phyloP scores from a whole-genome alignment of 352 stramenopile species.

The Globisporangium emineosum region DNA sequence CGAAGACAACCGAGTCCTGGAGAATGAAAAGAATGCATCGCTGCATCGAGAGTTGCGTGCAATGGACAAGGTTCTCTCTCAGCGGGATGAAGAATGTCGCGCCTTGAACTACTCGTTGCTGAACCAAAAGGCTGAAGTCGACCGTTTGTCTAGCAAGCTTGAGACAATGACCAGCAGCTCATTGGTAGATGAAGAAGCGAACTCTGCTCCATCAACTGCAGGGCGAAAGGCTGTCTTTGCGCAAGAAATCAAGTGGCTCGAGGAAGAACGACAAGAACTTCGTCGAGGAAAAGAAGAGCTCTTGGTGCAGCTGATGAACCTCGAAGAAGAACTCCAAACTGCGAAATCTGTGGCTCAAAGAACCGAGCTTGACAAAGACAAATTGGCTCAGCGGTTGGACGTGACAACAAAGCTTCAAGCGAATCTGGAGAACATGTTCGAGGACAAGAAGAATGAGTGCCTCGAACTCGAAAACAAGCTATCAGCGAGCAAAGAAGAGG shows the following conservation, averaged over 20 bases:
- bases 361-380: slow-evolving; percentile 44
- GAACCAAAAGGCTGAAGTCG: slow-evolving; percentile 53
- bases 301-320: slow-evolving; percentile 48
- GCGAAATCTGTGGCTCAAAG: slow-evolving; percentile 34
- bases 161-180: slow-evolving; percentile 26
- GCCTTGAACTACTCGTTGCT: slow-evolving; percentile 51
- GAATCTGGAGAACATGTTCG: slow-evolving; percentile 42
- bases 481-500: slow-evolving; percentile 43
- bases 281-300: slow-evolving; percentile 53
- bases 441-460: slow-evolving; percentile 54
- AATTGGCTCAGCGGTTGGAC: slow-evolving; percentile 34
- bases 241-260: slow-evolving; percentile 73
- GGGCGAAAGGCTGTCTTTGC: slow-evolving; percentile 34
- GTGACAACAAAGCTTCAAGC: slow-evolving; percentile 35
- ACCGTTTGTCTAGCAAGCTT: slow-evolving; percentile 41
- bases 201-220: slow-evolving; percentile 16
- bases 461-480: slow-evolving; percentile 39
- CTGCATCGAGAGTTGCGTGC: slow-evolving; percentile 63
- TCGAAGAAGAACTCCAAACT: slow-evolving; percentile 57
- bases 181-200: neutral
- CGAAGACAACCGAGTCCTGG: slow-evolving; percentile 46
- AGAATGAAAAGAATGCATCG: slow-evolving; percentile 70
- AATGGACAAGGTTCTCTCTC: slow-evolving; percentile 65
- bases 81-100: slow-evolving; percentile 71
- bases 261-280: slow-evolving; percentile 61